phyloP scores from a whole-genome alignment of 208 protist species.

The Strigomonas culicis region DNA sequence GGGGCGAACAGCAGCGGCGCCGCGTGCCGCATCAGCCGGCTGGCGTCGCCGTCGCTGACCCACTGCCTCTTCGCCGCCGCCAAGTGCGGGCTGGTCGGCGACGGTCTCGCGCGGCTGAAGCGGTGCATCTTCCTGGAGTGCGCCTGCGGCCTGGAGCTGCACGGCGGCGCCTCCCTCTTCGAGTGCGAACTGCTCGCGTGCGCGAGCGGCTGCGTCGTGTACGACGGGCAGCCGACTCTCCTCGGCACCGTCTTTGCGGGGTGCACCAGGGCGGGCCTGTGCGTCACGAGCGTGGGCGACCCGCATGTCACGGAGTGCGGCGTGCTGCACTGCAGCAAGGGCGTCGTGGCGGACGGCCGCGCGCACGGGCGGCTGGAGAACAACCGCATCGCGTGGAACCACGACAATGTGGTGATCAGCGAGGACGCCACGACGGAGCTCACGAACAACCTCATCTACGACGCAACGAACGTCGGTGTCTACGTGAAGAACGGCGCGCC shows the following conservation, averaged over 20 bases:
- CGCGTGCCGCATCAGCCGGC: conserved; percentile 11
- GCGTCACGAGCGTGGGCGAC: conserved; percentile 16
- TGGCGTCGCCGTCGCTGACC: conserved; percentile 16
- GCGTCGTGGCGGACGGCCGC: conserved; percentile 19
- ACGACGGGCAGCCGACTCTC: conserved; percentile 9
- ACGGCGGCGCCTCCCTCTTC: conserved; percentile 12
- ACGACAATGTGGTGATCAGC: conserved; percentile 26
- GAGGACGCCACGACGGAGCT: conserved; percentile 19
- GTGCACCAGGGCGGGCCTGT: conserved; percentile 23
- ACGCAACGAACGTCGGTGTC: conserved; percentile 24
- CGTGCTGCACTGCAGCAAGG: conserved; percentile 21
- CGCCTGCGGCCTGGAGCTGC: conserved; percentile 7
- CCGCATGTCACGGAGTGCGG: conserved; percentile 24
- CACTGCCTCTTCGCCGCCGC: conserved; percentile 28
- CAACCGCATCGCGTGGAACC: conserved; percentile 30
- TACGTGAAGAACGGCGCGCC: conserved; percentile 17
- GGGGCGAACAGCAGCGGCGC: conserved; percentile 7
- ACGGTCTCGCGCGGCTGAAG: conserved; percentile 11
- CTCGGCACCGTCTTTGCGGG: conserved; percentile 25
- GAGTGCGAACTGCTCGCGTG: conserved; percentile 33
- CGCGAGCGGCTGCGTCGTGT: conserved; percentile 14
- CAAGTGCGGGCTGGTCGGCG: conserved; percentile 12
- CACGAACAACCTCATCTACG: conserved; percentile 29
- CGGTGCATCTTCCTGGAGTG: conserved; percentile 29
- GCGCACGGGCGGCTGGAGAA: conserved; percentile 17